Evolutionary conservation across 179 eudicot genomes (phyloP).

Genomic region (Drosera spatulata): DNA sequence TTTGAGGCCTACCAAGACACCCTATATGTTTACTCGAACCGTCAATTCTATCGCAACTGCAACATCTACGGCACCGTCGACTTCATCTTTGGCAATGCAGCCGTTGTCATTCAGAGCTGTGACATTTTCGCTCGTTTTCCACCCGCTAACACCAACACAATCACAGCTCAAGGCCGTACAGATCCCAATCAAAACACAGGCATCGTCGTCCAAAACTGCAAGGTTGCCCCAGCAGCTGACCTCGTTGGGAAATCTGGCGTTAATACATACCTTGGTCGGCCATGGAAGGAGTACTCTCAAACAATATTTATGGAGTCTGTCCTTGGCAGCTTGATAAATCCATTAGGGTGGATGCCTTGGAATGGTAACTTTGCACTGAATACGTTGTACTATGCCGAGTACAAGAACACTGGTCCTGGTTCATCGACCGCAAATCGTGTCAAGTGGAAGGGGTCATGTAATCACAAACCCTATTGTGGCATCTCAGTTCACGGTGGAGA

Average conservation of each 20-base stretch:
- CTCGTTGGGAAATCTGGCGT: not conserved
- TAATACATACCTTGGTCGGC: slow-evolving; percentile 1
- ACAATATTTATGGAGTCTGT: not conserved
- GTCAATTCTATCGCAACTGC: slow-evolving; percentile 4
- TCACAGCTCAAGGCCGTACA: slow-evolving; percentile 5
- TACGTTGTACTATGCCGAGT: slow-evolving; percentile 5
- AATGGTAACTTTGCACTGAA: not conserved
- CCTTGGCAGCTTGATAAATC: not conserved
- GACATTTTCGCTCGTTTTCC: not conserved
- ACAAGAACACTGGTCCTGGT: not conserved
- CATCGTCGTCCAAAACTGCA: slow-evolving; percentile 1
- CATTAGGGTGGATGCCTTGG: slow-evolving; percentile 5
- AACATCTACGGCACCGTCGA: slow-evolving; percentile 4
- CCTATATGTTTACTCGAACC: not conserved
- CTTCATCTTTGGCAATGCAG: slow-evolving; percentile 7
- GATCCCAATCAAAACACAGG: not conserved
- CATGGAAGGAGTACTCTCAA: slow-evolving; percentile 3
- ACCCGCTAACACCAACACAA: not conserved
- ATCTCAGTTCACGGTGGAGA: not conserved
- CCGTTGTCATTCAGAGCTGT: slow-evolving; percentile 7
- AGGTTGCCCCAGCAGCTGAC: not conserved
- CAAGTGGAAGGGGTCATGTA: slow-evolving; percentile 1
- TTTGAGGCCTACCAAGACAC: slow-evolving; percentile 8
- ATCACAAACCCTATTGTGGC: not conserved
- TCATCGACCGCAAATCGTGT: not conserved